Conservation (phyloP, 768 basidiomycete species). For the Auriscalpium orientale region DNA sequence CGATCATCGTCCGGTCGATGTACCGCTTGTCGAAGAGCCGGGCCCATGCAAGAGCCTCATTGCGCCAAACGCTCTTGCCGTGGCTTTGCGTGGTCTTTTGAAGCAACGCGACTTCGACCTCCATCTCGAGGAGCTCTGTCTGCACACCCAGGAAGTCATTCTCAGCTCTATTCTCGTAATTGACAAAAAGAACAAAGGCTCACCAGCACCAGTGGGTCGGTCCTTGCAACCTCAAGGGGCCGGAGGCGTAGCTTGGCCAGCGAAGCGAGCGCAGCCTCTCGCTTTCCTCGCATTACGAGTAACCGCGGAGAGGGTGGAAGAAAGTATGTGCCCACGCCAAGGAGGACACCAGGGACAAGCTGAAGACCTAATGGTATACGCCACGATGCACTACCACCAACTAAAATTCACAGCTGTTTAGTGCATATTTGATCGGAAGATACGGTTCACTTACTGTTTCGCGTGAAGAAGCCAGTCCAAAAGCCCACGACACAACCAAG, state of each 20-base stretch:
- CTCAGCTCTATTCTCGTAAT: no score
- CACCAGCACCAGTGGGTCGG: constrained; percentile 48
- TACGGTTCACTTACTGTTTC: constrained; percentile 41
- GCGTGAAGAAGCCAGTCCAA: constrained; percentile 73
- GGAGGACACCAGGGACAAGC: constrained; percentile 57
- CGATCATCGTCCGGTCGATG: constrained; percentile 57
- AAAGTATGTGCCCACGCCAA: constrained; percentile 52
- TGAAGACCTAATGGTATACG: constrained; percentile 71
- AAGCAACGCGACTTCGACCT: constrained; percentile 52
- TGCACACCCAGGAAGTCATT: constrained; percentile 17
- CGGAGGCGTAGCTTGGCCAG: constrained; percentile 51
- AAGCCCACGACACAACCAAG: constrained; percentile 77
- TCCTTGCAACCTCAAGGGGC: constrained; percentile 34
- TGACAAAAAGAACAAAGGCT: neutral
- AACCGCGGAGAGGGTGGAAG: constrained; percentile 59
- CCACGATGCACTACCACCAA: constrained; percentile 64
- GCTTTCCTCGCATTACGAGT: constrained; percentile 45
- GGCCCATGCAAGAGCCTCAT: constrained; percentile 44
- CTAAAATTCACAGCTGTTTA: constrained; percentile 23
- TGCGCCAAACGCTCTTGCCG: constrained; percentile 2
- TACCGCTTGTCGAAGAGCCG: constrained; percentile 48
- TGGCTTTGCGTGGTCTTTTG: constrained; percentile 27
- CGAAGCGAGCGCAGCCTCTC: constrained; percentile 49
- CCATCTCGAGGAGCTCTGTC: constrained; percentile 76
- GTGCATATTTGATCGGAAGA: no score